These are phyloP conservation scores for Nannochloropsis gaditana DNA, from an alignment of 108 stramenopile species.

Conservation along the genomic window DNA sequence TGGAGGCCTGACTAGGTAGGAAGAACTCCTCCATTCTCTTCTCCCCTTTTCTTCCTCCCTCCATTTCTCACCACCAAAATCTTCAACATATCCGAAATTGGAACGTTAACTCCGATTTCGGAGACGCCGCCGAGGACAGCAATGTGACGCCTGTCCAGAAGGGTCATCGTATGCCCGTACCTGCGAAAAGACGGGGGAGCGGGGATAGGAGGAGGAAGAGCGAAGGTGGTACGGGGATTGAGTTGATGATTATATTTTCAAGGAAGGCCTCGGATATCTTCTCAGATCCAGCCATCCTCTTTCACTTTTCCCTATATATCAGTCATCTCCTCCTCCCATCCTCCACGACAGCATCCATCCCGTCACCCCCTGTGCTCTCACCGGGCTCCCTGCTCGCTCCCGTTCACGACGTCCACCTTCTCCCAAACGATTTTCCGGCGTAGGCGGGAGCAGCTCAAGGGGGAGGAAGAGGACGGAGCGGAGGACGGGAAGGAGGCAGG, in stretches of 20 bases:
- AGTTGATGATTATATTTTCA: neutral
- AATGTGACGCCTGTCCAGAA: neutral
- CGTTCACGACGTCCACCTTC: neutral
- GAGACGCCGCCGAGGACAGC: neutral
- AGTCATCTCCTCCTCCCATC: neutral
- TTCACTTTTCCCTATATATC: neutral
- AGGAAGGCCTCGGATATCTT: neutral
- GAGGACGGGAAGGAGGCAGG: neutral
- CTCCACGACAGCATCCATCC: neutral
- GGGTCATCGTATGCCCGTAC: neutral
- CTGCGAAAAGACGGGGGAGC: neutral
- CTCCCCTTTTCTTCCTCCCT: neutral
- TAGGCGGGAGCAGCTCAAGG: neutral
- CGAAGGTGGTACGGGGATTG: neutral
- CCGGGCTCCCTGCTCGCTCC: neutral
- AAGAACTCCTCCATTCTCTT: neutral
- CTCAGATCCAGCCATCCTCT: neutral
- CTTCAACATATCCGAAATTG: neutral
- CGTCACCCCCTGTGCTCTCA: neutral
- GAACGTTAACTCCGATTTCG: neutral
- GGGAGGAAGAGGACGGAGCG: neutral
- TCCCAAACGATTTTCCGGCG: neutral
- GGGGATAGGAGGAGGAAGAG: neutral
- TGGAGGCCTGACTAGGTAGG: no score
- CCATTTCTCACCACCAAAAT: neutral